These are phyloP conservation scores for Trametes punicea DNA, from an alignment of 768 basidiomycete species.

Conservation along the genomic window DNA sequence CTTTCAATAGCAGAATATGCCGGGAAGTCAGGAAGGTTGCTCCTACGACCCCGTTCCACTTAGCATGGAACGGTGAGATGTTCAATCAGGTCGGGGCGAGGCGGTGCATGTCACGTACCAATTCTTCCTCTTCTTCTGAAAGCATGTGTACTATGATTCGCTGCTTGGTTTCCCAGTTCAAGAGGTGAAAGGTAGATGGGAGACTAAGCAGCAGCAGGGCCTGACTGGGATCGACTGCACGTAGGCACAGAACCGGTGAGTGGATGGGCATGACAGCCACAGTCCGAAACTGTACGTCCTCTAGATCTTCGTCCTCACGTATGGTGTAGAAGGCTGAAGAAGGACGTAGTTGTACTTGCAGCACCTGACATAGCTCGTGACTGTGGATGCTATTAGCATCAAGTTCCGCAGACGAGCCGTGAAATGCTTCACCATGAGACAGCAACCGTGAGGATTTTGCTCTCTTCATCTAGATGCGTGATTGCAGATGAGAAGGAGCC, in stretches of 20 bases:
- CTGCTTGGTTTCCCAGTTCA: constrained; percentile 36
- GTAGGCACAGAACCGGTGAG: constrained; percentile 14
- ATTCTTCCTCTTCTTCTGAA: constrained; percentile 29
- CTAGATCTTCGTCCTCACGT: background rate
- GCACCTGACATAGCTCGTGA: constrained; percentile 15
- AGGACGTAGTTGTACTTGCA: constrained; percentile 10
- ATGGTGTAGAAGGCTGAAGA: background rate
- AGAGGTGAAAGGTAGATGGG: constrained; percentile 31
- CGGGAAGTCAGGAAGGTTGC: constrained; percentile 46
- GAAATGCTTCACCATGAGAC: constrained; percentile 24
- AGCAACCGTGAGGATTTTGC: constrained; percentile 18
- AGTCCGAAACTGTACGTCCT: background rate
- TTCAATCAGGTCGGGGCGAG: background rate
- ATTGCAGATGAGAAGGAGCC: constrained; percentile 18
- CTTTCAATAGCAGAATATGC: constrained; percentile 47
- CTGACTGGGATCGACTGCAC: constrained; percentile 19
- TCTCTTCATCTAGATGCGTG: constrained; percentile 17
- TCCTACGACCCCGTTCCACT: constrained; percentile 44
- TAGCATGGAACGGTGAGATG: background rate
- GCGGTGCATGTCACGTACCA: constrained; percentile 26
- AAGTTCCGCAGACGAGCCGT: constrained; percentile 8
- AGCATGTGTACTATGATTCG: constrained; percentile 26
- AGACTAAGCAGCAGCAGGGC: constrained; percentile 33
- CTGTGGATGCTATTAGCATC: background rate
- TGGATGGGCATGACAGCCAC: constrained; percentile 10